Percentiles rank a stretch among this genome's conserved stretches.
Conservation (phyloP, 331 rosid genomes). For the Phaseolus coccineus region DNA sequence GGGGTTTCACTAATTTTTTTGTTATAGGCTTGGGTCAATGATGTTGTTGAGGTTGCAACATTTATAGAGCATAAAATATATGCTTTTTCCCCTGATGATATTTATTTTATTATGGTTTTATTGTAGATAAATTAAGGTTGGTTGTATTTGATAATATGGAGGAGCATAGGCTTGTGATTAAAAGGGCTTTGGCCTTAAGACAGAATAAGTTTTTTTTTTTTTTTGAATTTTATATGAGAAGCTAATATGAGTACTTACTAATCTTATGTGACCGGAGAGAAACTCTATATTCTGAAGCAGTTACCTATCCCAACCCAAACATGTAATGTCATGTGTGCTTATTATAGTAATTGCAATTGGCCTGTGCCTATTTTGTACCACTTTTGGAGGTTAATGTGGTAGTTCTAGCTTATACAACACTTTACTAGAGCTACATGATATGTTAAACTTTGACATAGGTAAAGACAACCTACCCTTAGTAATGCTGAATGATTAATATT, state of each 20-base stretch:
- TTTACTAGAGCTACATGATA: neutral
- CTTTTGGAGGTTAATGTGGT: neutral
- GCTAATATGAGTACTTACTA: neutral
- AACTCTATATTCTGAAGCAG: neutral
- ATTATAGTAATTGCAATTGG: neutral
- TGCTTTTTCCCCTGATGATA: neutral
- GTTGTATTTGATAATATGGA: conserved; percentile 18
- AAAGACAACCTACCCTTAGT: neutral
- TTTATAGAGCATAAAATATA: neutral
- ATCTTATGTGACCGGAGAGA: conserved; percentile 29
- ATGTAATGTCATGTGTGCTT: neutral
- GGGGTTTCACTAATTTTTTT: conserved; percentile 5
- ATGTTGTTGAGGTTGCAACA: neutral
- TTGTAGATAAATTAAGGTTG: neutral
- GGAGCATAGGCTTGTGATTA: conserved; percentile 13
- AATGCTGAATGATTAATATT: neutral
- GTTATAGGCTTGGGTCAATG: conserved; percentile 16
- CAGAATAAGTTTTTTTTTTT: neutral
- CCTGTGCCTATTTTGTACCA: conserved; percentile 21
- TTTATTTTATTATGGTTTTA: conserved; percentile 6
- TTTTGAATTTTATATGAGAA: conserved; percentile 5
- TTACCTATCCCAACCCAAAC: conserved; percentile 1
- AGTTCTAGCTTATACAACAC: neutral
- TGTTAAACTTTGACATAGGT: conserved; percentile 3
- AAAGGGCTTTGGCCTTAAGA: conserved; percentile 16